Percentiles rank a stretch among this genome's conserved stretches.
Evolutionary conservation across 805 yeast species (phyloP).

Genomic region (Wickerhamiella domercqiae): DNA sequence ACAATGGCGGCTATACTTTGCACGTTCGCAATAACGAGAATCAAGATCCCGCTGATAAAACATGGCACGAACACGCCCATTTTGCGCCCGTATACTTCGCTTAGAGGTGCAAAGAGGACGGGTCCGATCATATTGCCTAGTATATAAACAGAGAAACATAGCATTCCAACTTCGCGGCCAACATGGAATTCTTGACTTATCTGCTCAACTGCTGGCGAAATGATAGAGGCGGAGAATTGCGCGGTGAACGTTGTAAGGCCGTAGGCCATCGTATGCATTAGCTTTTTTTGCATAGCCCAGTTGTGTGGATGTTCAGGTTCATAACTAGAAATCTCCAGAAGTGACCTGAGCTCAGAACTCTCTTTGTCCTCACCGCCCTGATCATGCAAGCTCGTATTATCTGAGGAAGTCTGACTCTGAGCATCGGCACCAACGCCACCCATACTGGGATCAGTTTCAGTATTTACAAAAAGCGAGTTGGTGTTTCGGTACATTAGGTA

Average conservation of each 20-base stretch:
- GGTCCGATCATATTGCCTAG: conserved; percentile 91
- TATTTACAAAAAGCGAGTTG: too few species aligned
- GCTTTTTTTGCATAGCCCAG: conserved; percentile 34
- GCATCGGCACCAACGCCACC: too few species aligned
- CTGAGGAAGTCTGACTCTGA: too few species aligned
- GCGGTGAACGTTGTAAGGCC: conserved; percentile 35
- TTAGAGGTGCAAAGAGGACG: conserved; percentile 69
- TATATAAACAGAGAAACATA: conserved; percentile 67
- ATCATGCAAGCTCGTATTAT: too few species aligned
- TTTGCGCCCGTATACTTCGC: conserved; percentile 61
- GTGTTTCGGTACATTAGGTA: too few species aligned
- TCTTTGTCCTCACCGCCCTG: not conserved
- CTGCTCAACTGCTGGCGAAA: conserved; percentile 35
- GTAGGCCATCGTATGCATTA: conserved; percentile 24
- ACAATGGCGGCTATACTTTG: conserved; percentile 31
- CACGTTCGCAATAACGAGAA: conserved; percentile 13
- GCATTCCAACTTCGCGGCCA: conserved; percentile 50
- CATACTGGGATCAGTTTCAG: too few species aligned
- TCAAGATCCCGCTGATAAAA: conserved; percentile 21
- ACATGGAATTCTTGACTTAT: conserved; percentile 40
- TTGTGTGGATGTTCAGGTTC: conserved; percentile 30
- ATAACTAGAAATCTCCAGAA: conserved; percentile 7
- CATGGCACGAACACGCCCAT: conserved; percentile 37
- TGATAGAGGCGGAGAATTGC: conserved; percentile 36
- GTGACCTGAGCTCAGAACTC: not conserved